phyloP scores from a whole-genome alignment of 2,329 filamentous ascomycete species.

The Alternaria postmessia region DNA sequence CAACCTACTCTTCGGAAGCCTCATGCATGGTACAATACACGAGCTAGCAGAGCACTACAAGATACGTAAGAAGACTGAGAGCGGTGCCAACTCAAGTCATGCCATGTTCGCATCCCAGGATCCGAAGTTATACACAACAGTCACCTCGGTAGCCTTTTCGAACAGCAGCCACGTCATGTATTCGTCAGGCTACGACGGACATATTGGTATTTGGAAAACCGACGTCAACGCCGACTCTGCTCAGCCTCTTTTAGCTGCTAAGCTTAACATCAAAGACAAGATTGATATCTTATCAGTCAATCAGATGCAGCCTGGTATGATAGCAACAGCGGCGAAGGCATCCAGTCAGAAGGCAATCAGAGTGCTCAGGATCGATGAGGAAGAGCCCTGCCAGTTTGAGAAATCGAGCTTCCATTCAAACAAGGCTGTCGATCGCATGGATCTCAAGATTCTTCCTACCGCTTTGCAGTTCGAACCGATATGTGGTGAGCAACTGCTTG shows the following conservation, averaged over 20 bases:
- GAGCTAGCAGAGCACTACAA: constrained; percentile 65
- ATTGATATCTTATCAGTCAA: constrained; percentile 62
- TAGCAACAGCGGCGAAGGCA: constrained; percentile 60
- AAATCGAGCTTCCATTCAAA: constrained; percentile 36
- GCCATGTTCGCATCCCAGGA: constrained; percentile 61
- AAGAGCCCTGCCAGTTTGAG: constrained; percentile 17
- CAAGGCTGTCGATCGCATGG: constrained; percentile 40
- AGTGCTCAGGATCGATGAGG: constrained; percentile 35
- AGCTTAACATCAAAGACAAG: constrained; percentile 55
- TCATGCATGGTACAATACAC: constrained; percentile 52
- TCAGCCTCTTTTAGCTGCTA: constrained; percentile 28
- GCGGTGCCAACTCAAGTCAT: constrained; percentile 54
- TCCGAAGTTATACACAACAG: constrained; percentile 63
- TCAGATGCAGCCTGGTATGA: constrained; percentile 33
- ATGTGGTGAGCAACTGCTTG: constrained; percentile 57
- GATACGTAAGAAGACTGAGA: constrained; percentile 50
- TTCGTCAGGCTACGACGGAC: constrained; percentile 64
- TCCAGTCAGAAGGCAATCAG: constrained; percentile 45
- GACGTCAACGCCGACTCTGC: constrained; percentile 29
- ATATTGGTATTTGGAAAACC: constrained; percentile 55
- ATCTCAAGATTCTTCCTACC: constrained; percentile 41
- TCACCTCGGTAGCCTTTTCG: constrained; percentile 64
- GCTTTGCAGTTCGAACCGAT: constrained; percentile 44
- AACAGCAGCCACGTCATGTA: constrained; percentile 56
- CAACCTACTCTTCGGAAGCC: constrained; percentile 64